Evolutionary conservation across 768 basidiomycete genomes (phyloP).

Genomic region (Lactarius hatsudake): DNA sequence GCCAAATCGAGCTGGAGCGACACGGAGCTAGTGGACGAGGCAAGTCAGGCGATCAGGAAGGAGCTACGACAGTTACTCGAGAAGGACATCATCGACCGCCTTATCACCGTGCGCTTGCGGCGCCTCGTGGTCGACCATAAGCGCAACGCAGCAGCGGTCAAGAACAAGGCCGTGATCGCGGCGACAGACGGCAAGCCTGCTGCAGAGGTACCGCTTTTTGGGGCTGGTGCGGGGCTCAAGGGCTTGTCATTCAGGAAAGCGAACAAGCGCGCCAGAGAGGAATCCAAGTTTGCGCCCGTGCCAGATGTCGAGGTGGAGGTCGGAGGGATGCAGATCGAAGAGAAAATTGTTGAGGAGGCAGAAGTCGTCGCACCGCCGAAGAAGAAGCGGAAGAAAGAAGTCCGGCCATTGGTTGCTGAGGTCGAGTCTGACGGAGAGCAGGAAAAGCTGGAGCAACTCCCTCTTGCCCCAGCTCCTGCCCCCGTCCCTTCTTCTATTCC

Average conservation of each 20-base stretch:
- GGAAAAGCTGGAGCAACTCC: conserved; percentile 22
- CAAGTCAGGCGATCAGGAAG: conserved; percentile 52
- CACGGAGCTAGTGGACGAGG: conserved; percentile 51
- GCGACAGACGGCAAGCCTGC: conserved; percentile 24
- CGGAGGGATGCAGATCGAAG: conserved; percentile 30
- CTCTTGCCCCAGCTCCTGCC: conserved; percentile 31
- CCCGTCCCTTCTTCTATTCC: conserved; percentile 25
- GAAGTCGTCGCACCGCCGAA: conserved; percentile 45
- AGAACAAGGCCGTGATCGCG: conserved; percentile 28
- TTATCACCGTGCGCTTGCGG: conserved; percentile 54
- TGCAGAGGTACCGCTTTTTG: conserved; percentile 38
- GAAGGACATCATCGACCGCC: conserved; percentile 62
- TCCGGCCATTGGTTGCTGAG: conserved; percentile 39
- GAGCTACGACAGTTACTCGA: conserved; percentile 57
- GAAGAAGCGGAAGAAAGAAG: conserved; percentile 59
- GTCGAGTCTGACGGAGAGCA: conserved; percentile 65
- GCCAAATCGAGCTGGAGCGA: conserved; percentile 49
- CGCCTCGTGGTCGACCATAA: conserved; percentile 54
- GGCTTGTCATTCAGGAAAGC: conserved; percentile 46
- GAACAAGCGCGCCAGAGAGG: conserved; percentile 41
- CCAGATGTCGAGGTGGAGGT: conserved; percentile 35
- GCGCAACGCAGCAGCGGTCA: conserved; percentile 36
- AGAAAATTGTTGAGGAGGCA: conserved; percentile 36
- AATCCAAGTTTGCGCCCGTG: conserved; percentile 29
- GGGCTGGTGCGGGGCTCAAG: conserved; percentile 45